A percentile compares a stretch with the other conserved stretches of the same genome.
Evolutionary conservation across 257 asterid genomes (phyloP).

Genomic region (Scutellaria barbata): DNA sequence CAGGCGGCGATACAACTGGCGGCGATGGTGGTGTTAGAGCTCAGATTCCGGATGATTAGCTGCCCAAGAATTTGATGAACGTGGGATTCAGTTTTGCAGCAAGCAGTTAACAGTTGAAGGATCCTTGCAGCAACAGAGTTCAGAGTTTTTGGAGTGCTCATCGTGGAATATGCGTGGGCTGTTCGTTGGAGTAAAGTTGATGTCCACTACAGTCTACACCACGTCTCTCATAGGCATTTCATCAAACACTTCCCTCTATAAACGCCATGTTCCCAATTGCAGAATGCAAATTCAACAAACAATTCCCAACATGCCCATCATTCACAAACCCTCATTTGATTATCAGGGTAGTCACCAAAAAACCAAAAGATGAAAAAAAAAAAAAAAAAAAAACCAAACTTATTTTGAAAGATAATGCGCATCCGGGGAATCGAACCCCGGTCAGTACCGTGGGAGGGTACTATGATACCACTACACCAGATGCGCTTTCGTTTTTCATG

Average conservation of each 20-base stretch:
- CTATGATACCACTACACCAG: slow-evolving; percentile 99
- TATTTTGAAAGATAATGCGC: too few relatives aligned
- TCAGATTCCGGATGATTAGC: slow-evolving; percentile 53
- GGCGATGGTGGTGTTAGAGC: slow-evolving; percentile 55
- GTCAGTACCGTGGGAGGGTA: slow-evolving; percentile 99
- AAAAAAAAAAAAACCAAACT: accelerated
- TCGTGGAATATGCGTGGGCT: neutral
- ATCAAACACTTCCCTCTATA: neutral
- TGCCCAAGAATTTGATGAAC: slow-evolving; percentile 66
- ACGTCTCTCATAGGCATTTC: neutral
- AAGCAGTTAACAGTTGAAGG: slow-evolving; percentile 36
- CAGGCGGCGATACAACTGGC: slow-evolving; percentile 54
- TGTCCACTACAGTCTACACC: too few relatives aligned
- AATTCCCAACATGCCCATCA: too few relatives aligned
- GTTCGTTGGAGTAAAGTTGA: neutral
- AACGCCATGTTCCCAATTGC: too few relatives aligned
- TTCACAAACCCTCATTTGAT: neutral
- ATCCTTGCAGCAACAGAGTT: slow-evolving; percentile 31
- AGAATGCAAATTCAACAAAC: too few relatives aligned
- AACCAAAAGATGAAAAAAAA: too few relatives aligned
- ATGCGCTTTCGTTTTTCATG: slow-evolving; percentile 64
- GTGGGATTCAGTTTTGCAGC: slow-evolving; percentile 43
- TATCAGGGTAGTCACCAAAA: neutral
- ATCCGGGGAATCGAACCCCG: slow-evolving; percentile 99
- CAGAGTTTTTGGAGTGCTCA: slow-evolving; percentile 28